phyloP scores from a whole-genome alignment of 2,329 filamentous ascomycete species.

The Magnaporthiopsis rhizophila region DNA sequence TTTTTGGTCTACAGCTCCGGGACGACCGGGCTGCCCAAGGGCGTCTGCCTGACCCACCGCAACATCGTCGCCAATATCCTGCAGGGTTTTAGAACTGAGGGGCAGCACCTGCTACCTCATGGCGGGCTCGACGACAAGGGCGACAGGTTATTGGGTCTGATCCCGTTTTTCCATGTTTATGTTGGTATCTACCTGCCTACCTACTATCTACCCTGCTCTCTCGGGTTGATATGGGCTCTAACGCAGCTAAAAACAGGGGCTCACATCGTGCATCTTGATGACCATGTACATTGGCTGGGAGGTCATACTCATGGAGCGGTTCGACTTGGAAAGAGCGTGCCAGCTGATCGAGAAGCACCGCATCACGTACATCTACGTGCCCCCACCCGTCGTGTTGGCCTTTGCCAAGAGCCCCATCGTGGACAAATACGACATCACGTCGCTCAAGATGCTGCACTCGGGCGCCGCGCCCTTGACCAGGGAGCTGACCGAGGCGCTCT shows the following conservation, averaged over 20 bases:
- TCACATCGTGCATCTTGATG: conserved; percentile 66
- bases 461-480: conserved; percentile 78
- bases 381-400: conserved; percentile 74
- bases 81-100: conserved; percentile 47
- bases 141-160: conserved; percentile 68
- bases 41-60: conserved; percentile 75
- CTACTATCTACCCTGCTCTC: neutral
- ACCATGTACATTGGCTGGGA: conserved; percentile 57
- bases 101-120: conserved; percentile 45
- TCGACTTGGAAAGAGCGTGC: conserved; percentile 76
- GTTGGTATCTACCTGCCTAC: conserved; percentile 34
- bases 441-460: conserved; percentile 75
- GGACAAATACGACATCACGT: conserved; percentile 71
- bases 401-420: conserved; percentile 74
- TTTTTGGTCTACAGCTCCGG: conserved; percentile 86
- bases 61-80: conserved; percentile 73
- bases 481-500: conserved; percentile 71
- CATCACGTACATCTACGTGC: conserved; percentile 73
- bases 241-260: conserved; percentile 32
- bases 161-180: conserved; percentile 91
- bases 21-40: conserved; percentile 86
- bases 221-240: too few species aligned
- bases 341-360: conserved; percentile 63
- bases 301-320: conserved; percentile 66
- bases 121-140: conserved; percentile 52